Evolutionary conservation across 768 basidiomycete species (phyloP).

Genomic region (Phylloporus scabripes): DNA sequence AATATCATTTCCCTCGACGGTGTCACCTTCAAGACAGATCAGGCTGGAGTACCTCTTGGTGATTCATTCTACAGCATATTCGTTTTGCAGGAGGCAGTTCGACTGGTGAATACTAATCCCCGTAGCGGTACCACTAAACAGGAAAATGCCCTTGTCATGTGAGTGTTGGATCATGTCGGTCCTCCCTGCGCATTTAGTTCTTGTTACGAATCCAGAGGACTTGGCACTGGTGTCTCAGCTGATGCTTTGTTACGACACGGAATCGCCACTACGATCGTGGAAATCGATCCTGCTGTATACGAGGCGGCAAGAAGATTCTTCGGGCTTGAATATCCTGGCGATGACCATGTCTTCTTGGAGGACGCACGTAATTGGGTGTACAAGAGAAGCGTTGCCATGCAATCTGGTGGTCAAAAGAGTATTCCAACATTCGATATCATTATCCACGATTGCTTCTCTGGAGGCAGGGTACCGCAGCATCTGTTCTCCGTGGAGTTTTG

Average conservation of each 20-base stretch:
- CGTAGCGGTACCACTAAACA: conserved; percentile 32
- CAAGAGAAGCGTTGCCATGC: conserved; percentile 32
- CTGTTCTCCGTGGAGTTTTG: conserved; percentile 85
- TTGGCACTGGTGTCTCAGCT: conserved; percentile 81
- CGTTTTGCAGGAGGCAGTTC: conserved; percentile 78
- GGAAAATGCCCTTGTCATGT: conserved; percentile 71
- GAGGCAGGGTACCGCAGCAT: conserved; percentile 83
- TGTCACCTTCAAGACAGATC: conserved; percentile 42
- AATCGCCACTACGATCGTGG: conserved; percentile 76
- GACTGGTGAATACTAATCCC: conserved; percentile 55
- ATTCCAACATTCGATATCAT: conserved; percentile 55
- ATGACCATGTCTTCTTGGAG: conserved; percentile 59
- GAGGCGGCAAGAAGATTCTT: conserved; percentile 76
- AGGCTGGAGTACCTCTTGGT: conserved; percentile 50
- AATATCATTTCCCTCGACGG: conserved; percentile 41
- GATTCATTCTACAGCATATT: conserved; percentile 85
- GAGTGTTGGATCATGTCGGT: conserved; percentile 22
- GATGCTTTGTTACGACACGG: conserved; percentile 65
- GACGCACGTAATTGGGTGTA: conserved; percentile 73
- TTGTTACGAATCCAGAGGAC: conserved; percentile 51
- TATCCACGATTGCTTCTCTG: conserved; percentile 91
- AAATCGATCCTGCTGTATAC: conserved; percentile 91
- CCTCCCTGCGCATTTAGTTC: conserved; percentile 2
- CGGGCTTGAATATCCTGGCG: conserved; percentile 61
- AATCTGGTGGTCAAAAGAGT: conserved; percentile 15